phyloP scores from a whole-genome alignment of 352 stramenopile species.

The Pythium graminicola region DNA sequence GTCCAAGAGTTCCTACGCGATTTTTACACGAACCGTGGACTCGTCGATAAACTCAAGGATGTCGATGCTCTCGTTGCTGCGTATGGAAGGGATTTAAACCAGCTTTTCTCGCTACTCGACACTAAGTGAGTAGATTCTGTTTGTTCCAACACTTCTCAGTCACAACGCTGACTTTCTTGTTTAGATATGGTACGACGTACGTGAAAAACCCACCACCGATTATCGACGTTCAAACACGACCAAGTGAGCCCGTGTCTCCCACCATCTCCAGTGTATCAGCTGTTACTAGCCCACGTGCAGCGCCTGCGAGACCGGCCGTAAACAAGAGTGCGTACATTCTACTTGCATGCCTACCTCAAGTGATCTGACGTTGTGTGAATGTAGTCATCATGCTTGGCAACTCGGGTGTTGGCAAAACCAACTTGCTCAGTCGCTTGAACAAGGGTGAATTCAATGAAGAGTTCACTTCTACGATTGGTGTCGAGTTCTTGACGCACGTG shows the following conservation, averaged over 20 bases:
- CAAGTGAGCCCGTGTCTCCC: constrained; percentile 23
- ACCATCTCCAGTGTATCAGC: not conserved
- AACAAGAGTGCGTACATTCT: constrained; percentile 74
- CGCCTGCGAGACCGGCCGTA: constrained; percentile 34
- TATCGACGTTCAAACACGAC: constrained; percentile 26
- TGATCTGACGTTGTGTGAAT: constrained; percentile 8
- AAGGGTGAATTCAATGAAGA: constrained; percentile 81
- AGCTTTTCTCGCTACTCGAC: constrained; percentile 61
- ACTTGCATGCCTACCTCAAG: too few species aligned
- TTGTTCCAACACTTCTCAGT: too few species aligned
- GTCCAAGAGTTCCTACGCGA: constrained; percentile 58
- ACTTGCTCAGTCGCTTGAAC: constrained; percentile 70
- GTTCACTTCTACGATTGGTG: constrained; percentile 79
- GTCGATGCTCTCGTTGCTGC: constrained; percentile 49
- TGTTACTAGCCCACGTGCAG: constrained; percentile 16
- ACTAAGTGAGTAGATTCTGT: constrained; percentile 46
- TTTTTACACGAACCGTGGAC: constrained; percentile 60
- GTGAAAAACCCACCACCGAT: constrained; percentile 42
- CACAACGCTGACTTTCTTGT: too few species aligned
- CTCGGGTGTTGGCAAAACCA: constrained; percentile 82
- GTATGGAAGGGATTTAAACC: constrained; percentile 45
- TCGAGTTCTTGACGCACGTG: constrained; percentile 85
- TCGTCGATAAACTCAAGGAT: constrained; percentile 62
- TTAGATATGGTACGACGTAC: constrained; percentile 62
- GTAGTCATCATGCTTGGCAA: constrained; percentile 79